Base-by-base conservation (phyloP, 192 early-diverging fungal genomes). In the Linnemannia elongata region DNA sequence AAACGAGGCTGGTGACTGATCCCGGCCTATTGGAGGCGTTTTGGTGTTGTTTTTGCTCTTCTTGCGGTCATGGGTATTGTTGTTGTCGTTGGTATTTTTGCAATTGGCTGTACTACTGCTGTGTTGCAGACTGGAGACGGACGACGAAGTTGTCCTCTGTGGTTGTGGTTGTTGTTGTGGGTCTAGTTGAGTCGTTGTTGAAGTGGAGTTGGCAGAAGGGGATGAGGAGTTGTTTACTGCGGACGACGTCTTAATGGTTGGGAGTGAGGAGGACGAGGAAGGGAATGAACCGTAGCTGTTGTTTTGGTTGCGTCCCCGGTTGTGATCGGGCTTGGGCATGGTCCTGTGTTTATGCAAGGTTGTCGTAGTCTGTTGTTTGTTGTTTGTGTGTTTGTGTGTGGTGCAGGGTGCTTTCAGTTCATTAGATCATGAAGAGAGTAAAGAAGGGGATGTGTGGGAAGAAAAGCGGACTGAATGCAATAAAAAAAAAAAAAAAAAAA, bases 11-110 rank as follows among this genome's bases (percentile, higher is more conserved):
- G 66, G 39, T 38, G 76, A 69, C n/a, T 13, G 76, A 33, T 41
- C 30, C 30, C 63, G 74, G 15, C 27, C 45, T 33, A 66, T 66
- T 66, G 60, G 30, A 66, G 60, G 60, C 12, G 60, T 33, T 3
- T 66, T 30, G 55, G 39, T 80, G 52, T 41, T 77, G 30, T 39
- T 49, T n/a, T 69, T 77, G 76, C 20, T 68, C 30, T 77, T 77
- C 18, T 47, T 77, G 45, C 22, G 24, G 30, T 12, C 27, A 18
- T 41, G 66, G 18, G 39, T 41, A 39, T 39, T 39, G 38, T 39
- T 39, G 17, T 22, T 71, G 69, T 5, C 6, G 69, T 17, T 70
- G 69, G 30, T 5, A 24, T 71, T 42, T 3, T 41, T n/a, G 27
- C 22, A n/a, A 30, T 30, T 66, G 2, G 60, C 60, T 66, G 60